Evolutionary conservation across 1,139 yeast species (phyloP).

Genomic region (Taphrina flavorubra): DNA sequence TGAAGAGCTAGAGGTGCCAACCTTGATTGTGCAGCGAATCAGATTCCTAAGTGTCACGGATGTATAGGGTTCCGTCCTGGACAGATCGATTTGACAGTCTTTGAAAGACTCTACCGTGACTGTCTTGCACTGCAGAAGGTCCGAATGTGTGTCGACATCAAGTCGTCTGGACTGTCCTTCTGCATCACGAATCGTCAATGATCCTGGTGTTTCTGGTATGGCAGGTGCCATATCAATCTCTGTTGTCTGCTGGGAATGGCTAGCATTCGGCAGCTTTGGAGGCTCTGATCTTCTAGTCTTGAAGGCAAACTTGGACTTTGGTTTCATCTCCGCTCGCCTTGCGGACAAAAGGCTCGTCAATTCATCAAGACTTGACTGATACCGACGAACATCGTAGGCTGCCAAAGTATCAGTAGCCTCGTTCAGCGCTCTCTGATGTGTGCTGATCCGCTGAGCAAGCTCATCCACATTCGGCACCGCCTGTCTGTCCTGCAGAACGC

Average conservation of each 20-base stretch:
- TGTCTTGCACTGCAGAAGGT: neutral
- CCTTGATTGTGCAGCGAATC: neutral
- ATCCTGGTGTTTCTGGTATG: conserved; percentile 6
- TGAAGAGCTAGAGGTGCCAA: conserved; percentile 18
- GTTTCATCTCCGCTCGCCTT: neutral
- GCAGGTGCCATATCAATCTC: neutral
- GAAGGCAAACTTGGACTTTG: conserved; percentile 30
- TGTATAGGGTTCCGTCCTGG: conserved; percentile 14
- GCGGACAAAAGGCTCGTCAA: neutral
- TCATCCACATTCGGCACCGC: neutral
- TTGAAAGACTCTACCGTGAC: conserved; percentile 10
- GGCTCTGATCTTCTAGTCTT: neutral
- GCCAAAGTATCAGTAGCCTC: conserved; percentile 22
- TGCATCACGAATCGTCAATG: neutral
- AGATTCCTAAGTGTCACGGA: conserved; percentile 30
- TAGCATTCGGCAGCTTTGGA: neutral
- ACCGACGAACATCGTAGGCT: conserved; percentile 23
- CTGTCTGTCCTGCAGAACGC: neutral
- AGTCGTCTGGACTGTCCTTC: neutral
- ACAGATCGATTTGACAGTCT: conserved; percentile 6
- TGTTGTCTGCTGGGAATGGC: neutral
- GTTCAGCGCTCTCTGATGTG: conserved; percentile 26
- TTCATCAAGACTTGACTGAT: conserved; percentile 21
- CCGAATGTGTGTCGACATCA: neutral
- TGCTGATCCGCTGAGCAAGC: neutral